Percentiles rank a stretch among this genome's conserved stretches.
These are phyloP conservation scores for Hypseocharis bilobata DNA, from an alignment of 441 rosid genomes.

Conservation along the genomic window DNA sequence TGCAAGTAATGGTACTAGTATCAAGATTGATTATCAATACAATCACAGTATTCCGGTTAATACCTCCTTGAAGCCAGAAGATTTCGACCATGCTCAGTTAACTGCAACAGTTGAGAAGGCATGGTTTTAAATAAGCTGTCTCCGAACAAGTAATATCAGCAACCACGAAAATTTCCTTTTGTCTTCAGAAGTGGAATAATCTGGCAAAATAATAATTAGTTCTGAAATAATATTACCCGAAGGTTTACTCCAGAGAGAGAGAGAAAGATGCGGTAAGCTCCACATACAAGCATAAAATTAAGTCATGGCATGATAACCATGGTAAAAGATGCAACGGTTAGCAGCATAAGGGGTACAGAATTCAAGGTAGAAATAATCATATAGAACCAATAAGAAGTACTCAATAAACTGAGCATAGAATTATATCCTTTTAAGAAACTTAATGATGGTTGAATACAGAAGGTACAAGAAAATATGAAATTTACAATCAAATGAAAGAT, in stretches of 20 bases:
- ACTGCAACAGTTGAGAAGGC: conserved; percentile 86
- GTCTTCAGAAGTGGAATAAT: conserved; percentile 24
- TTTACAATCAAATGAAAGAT: no score
- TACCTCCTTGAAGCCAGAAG: conserved; percentile 77
- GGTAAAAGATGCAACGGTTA: background rate
- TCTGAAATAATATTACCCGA: no score
- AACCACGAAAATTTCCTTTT: conserved; percentile 25
- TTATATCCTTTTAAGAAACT: no score
- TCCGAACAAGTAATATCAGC: conserved; percentile 24
- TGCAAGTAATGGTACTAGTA: background rate
- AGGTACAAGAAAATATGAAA: no score
- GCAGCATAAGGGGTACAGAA: background rate
- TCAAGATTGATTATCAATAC: background rate
- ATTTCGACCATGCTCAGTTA: conserved; percentile 77
- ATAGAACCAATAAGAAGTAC: no score
- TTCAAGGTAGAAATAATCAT: background rate
- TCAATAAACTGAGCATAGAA: background rate
- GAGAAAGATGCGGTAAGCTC: no score
- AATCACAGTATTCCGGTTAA: conserved; percentile 12
- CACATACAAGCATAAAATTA: no score
- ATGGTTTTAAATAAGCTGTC: conserved; percentile 35
- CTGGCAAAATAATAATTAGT: conserved; percentile 30
- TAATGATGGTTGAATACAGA: no score
- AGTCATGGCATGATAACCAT: no score
- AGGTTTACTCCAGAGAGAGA: no score